A percentile compares a stretch with the other conserved stretches of the same genome.
Evolutionary conservation across 2,329 filamentous ascomycete species (phyloP).

Genomic region (Aureobasidium uvarum): DNA sequence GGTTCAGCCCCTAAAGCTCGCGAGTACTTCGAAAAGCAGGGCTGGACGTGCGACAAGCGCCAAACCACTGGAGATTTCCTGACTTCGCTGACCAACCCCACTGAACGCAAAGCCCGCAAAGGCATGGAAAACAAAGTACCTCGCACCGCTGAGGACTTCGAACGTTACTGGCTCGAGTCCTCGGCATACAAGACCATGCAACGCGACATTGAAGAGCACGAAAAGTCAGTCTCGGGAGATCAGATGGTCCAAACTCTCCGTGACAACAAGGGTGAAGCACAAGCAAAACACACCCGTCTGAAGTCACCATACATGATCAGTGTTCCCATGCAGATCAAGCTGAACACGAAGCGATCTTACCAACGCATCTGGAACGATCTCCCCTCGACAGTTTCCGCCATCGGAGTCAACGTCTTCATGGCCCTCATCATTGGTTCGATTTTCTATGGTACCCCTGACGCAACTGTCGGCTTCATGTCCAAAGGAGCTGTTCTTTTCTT

Average conservation of each 20-base stretch:
- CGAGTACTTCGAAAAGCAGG: conserved; percentile 65
- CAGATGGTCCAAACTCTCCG: conserved; percentile 51
- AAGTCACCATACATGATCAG: conserved; percentile 58
- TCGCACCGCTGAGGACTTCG: conserved; percentile 67
- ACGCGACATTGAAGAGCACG: conserved; percentile 53
- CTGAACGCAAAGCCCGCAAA: conserved; percentile 55
- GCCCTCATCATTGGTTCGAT: conserved; percentile 62
- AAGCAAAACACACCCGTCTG: conserved; percentile 52
- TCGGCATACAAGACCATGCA: conserved; percentile 46
- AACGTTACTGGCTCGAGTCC: conserved; percentile 55
- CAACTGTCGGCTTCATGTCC: conserved; percentile 71
- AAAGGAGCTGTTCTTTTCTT: conserved; percentile 61
- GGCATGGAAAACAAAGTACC: conserved; percentile 64
- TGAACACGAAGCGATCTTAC: conserved; percentile 54
- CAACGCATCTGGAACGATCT: conserved; percentile 56
- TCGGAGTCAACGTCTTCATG: conserved; percentile 54
- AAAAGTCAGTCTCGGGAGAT: conserved; percentile 46
- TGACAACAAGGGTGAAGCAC: conserved; percentile 47
- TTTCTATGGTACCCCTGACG: conserved; percentile 58
- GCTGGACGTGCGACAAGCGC: conserved; percentile 64
- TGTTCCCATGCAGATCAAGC: conserved; percentile 53
- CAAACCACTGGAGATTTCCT: conserved; percentile 70
- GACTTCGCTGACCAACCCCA: conserved; percentile 64
- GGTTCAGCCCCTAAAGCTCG: conserved; percentile 61
- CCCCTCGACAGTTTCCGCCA: conserved; percentile 49